Evolutionary conservation across 331 rosid genomes (phyloP).

Genomic region (Ulmus americana): DNA sequence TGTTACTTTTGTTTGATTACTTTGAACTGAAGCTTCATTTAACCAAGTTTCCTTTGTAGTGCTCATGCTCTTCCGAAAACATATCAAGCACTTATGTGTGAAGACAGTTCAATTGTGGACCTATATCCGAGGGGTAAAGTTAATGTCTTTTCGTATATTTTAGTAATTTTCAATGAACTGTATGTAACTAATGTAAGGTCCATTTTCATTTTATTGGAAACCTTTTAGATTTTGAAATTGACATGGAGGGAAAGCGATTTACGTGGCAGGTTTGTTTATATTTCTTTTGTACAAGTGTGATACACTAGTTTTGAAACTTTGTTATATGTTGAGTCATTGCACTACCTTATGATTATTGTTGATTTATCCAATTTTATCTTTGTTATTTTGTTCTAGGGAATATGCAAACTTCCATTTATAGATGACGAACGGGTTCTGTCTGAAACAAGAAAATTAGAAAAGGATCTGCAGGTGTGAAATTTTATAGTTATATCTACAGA

Average conservation of each 20-base stretch:
- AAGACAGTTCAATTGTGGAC: conserved; percentile 37
- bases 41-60: conserved; percentile 14
- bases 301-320: background rate
- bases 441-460: conserved; percentile 32
- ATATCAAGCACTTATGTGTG: conserved; percentile 28
- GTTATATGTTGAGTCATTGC: background rate
- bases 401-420: conserved; percentile 45
- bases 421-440: conserved; percentile 37
- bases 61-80: conserved; percentile 42
- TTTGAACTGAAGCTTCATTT: background rate
- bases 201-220: background rate
- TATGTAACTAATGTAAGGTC: background rate
- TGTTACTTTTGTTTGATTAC: background rate
- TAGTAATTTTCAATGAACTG: background rate
- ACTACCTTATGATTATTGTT: background rate
- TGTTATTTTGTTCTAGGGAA: conserved; percentile 25
- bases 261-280: conserved; percentile 41
- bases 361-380: background rate
- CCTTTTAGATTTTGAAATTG: conserved; percentile 40
- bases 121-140: conserved; percentile 45
- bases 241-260: conserved; percentile 46
- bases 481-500: background rate
- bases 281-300: background rate
- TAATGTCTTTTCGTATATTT: background rate
- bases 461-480: conserved; percentile 31